Base-by-base conservation (phyloP, 345 rosid genomes). In the Raphanus sativus region DNA sequence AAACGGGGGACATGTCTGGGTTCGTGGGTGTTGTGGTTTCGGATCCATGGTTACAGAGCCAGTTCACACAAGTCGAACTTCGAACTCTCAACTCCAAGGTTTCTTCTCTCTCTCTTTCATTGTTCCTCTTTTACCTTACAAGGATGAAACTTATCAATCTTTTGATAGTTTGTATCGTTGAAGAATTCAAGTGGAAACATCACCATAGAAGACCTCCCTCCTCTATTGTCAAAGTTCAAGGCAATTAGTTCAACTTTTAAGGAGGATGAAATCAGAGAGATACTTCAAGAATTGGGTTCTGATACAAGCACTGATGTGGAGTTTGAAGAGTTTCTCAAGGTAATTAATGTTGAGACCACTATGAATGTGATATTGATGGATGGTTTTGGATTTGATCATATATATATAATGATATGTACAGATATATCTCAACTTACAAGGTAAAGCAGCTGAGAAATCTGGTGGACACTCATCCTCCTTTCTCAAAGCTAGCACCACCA, bases 41-140 rank as follows among this genome's bases (percentile, higher is more conserved):
- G 1, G 98, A 94, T 84, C 91, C 87, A 75, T 85, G 82, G 96
- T 87, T 91, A 40, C 94, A 91, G 82, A 87, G 92, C 76, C 96
- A 91, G 78, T 91, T 91, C 80, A 90, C 92, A 0, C 97, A 94
- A 84, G 91, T 89, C 16, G 97, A 92, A 79, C 97, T 94, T 80
- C 97, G 91, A 13, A 83, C 91, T 84, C 97, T 94, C 68, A 82
- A 84, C 62, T 77, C 97, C 15, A 91, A 89, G 84, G 98, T 91
- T 75, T 66, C 6, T 11, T 10, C 25, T 64, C 5, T 26, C 25
- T 25, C 16, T 65, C 21, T 16, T 36, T 36, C 32, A 68, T 12
- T 5, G 48, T 61, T 77, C 17, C 9, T 62, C 45, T 8, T 33
- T 0, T 34, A 2, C 34, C 8, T 52, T 33, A 45, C 24, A 68